Evolutionary conservation across 1,284 basidiomycete species (phyloP).

Genomic region (Ustilago esculenta): DNA sequence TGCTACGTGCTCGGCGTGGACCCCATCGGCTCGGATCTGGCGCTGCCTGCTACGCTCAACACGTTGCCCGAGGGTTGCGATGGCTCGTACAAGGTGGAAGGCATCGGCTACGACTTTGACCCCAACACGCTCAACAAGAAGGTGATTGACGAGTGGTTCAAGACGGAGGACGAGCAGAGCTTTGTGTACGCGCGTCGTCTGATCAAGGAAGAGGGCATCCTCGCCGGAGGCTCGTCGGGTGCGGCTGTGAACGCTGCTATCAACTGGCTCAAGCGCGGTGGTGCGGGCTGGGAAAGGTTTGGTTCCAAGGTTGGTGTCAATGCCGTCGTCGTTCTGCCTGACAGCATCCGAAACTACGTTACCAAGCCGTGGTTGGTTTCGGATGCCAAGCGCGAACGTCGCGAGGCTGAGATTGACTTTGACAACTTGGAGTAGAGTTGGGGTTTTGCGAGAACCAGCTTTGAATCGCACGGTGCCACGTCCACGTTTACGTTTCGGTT

Average conservation of each 20-base stretch:
- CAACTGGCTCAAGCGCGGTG: slow-evolving; percentile 76
- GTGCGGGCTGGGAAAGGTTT: slow-evolving; percentile 73
- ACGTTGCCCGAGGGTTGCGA: slow-evolving; percentile 71
- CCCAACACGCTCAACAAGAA: slow-evolving; percentile 58
- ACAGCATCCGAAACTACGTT: slow-evolving; percentile 96
- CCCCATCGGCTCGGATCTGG: slow-evolving; percentile 91
- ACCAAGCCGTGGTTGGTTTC: slow-evolving; percentile 73
- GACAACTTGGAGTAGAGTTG: slow-evolving; percentile 35
- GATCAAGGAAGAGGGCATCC: slow-evolving; percentile 87
- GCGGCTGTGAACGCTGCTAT: slow-evolving; percentile 82
- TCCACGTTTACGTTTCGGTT: too few relatives aligned
- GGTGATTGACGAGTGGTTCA: slow-evolving; percentile 75
- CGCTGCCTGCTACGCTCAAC: slow-evolving; percentile 76
- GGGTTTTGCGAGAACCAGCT: too few relatives aligned
- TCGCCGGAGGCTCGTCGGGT: slow-evolving; percentile 91
- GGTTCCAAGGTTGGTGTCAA: slow-evolving; percentile 80
- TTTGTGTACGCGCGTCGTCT: slow-evolving; percentile 79
- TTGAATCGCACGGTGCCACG: too few relatives aligned
- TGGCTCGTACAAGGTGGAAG: slow-evolving; percentile 82
- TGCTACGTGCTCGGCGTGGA: slow-evolving; percentile 81
- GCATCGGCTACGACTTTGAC: slow-evolving; percentile 76
- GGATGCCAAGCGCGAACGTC: slow-evolving; percentile 43
- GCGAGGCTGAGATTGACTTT: slow-evolving; percentile 46
- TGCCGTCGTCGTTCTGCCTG: slow-evolving; percentile 87
- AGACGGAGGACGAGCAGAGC: slow-evolving; percentile 82